Evolutionary conservation across 2,329 filamentous ascomycete genomes (phyloP), one percentile per base, ranked within the genome.

Genomic region (Cucurbitaria berberidis): DNA sequence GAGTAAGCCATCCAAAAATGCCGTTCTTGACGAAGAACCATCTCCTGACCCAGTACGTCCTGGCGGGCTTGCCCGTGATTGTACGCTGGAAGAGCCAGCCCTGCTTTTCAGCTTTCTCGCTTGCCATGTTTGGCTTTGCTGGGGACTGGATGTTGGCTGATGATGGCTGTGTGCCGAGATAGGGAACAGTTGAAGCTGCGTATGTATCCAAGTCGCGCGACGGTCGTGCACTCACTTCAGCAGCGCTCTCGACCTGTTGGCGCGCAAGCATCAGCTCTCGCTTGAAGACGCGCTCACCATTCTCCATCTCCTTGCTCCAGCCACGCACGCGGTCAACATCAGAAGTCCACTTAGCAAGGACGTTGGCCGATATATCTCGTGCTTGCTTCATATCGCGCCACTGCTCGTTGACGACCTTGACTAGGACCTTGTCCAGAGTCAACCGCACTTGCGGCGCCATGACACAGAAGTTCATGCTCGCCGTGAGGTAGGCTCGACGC

Each of bases 11-110:
- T 19, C 95, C 95, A 74, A 99, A 98, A 52, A 98, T 95, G 34
- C 95, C 93, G 68, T 96, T 89, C 60, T 93, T 93, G 64, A 96
- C 89, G 73, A 96, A 98, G 70, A 95, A 96, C 95, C 95, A 99
- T 47, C 93, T 84, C 54, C 91, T 85, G 22, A 91, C 84, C 95
- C 95, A 99, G 35, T 86, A 84, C n/a, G 92, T 91, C 56, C 93
- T 84, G 13, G 92, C 90, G 0, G 93, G 93, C 74, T 97, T 98
- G 30, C 92, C 93, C 1, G 90, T 87, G 7, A 93, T 79, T 1
- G 88, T 90, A 45, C 91, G 84, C 63, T 96, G 74, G 73, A 93
- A 96, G 2, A 99, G 78, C 95, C 95, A 99, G 3, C 93, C 93
- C 74, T 98, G 95, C 74, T 96, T 98, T 75, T 96, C 93, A 59